phyloP scores from a whole-genome alignment of 129 eudicot species.

The Chrysanthemum seticuspe region DNA sequence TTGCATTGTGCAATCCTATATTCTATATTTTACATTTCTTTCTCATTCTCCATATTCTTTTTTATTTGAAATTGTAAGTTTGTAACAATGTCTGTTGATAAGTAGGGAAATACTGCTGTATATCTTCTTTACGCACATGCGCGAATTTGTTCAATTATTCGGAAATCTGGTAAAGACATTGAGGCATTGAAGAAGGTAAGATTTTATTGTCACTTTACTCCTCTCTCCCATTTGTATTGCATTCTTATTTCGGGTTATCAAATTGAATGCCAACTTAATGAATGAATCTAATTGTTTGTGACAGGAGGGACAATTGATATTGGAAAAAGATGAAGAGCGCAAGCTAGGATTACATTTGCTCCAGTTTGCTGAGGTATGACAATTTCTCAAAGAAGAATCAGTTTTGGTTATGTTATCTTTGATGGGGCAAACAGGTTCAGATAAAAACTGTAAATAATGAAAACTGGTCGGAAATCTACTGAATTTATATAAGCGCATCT shows the following conservation, averaged over 20 bases:
- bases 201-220: too few relatives aligned
- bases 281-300: conserved; percentile 1
- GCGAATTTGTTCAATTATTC: conserved; percentile 88
- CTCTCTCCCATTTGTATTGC: not conserved
- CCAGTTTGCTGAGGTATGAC: conserved; percentile 76
- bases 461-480: too few relatives aligned
- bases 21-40: too few relatives aligned
- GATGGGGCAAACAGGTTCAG: too few relatives aligned
- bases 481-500: too few relatives aligned
- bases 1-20: too few relatives aligned
- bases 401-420: too few relatives aligned
- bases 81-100: not conserved
- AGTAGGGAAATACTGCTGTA: conserved; percentile 92
- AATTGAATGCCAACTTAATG: not conserved
- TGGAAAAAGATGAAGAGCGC: conserved; percentile 69
- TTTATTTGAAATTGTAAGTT: not conserved
- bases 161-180: conserved; percentile 87
- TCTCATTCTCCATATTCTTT: too few relatives aligned
- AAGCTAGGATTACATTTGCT: conserved; percentile 77
- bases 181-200: conserved; percentile 70
- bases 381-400: not conserved
- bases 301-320: conserved; percentile 52
- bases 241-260: not conserved
- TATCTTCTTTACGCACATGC: conserved; percentile 90
- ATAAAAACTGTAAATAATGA: too few relatives aligned